phyloP scores from a whole-genome alignment of 306 rosid species.

The Trifolium repens region DNA sequence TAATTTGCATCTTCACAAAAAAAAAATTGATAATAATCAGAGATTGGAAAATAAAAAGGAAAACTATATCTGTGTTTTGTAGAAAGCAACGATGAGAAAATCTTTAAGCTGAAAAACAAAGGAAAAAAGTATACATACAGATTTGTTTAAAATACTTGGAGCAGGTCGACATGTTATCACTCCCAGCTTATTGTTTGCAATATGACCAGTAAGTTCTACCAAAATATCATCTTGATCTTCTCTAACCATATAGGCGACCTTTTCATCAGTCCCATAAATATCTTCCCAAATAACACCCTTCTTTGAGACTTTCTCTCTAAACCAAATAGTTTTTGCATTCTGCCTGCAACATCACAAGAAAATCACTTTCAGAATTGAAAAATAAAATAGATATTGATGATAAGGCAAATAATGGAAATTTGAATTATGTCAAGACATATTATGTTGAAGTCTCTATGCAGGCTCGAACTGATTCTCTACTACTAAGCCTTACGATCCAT shows the following conservation, averaged over 20 bases:
- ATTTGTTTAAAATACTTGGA: slow-evolving; percentile 57
- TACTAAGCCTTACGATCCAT: no score
- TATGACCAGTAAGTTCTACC: slow-evolving; percentile 98
- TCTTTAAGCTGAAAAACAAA: slow-evolving; percentile 7
- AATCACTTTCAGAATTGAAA: slow-evolving; percentile 2
- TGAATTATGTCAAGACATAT: neutral
- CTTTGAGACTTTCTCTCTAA: slow-evolving; percentile 79
- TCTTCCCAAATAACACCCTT: slow-evolving; percentile 96
- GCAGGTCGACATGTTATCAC: slow-evolving; percentile 98
- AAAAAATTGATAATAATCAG: neutral
- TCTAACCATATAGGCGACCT: slow-evolving; percentile 81
- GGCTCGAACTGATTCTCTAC: no score
- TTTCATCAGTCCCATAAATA: slow-evolving; percentile 91
- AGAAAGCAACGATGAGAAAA: slow-evolving; percentile 1
- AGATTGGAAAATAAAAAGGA: neutral
- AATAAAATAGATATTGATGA: slow-evolving; percentile 3
- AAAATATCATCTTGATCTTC: slow-evolving; percentile 94
- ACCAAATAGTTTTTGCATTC: slow-evolving; percentile 87
- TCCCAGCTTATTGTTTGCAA: slow-evolving; percentile 90
- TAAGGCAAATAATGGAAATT: slow-evolving; percentile 22
- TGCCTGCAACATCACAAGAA: slow-evolving; percentile 65
- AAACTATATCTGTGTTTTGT: neutral
- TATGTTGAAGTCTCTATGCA: no score
- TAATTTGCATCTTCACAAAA: slow-evolving; percentile 30
- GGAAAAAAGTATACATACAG: neutral